Evolutionary conservation across 2,329 filamentous ascomycete genomes (phyloP).

Genomic region (Phaeophleospora eucalypticola): DNA sequence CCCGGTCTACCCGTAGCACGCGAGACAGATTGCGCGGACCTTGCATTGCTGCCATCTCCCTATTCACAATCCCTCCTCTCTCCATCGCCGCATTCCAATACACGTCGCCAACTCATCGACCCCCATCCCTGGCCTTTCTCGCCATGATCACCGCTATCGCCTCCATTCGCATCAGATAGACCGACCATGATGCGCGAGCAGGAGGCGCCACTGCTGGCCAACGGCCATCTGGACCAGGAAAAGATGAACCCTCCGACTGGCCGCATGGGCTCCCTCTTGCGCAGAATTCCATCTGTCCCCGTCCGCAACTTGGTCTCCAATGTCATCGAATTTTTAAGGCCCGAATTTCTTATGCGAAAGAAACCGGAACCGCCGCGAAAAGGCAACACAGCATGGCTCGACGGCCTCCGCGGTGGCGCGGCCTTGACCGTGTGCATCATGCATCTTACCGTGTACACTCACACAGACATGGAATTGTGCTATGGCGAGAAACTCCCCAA

Average conservation of each 20-base stretch:
- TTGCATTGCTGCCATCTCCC: not conserved
- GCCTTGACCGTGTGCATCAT: constrained; percentile 62
- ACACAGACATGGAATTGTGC: constrained; percentile 44
- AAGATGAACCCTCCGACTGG: not conserved
- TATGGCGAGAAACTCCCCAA: constrained; percentile 20
- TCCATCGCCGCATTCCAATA: no score
- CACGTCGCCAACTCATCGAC: no score
- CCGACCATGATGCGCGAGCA: not conserved
- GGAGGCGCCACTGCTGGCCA: not conserved
- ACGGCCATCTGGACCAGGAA: not conserved
- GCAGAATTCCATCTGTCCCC: not conserved
- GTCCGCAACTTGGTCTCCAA: constrained; percentile 2
- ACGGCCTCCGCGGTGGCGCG: constrained; percentile 63
- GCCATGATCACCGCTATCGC: not conserved
- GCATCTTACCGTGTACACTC: constrained; percentile 55
- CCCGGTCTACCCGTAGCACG: not conserved
- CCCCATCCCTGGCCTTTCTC: not conserved
- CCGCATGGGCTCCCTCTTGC: not conserved
- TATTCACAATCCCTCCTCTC: no score
- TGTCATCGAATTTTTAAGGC: constrained; percentile 8
- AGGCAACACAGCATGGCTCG: constrained; percentile 52
- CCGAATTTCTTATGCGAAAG: constrained; percentile 13
- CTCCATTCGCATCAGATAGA: no score
- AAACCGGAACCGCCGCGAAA: constrained; percentile 1
- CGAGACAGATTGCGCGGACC: not conserved